Conservation (phyloP, 192 early-diverging fungal genomes). For the Paraglomus brasilianum region DNA sequence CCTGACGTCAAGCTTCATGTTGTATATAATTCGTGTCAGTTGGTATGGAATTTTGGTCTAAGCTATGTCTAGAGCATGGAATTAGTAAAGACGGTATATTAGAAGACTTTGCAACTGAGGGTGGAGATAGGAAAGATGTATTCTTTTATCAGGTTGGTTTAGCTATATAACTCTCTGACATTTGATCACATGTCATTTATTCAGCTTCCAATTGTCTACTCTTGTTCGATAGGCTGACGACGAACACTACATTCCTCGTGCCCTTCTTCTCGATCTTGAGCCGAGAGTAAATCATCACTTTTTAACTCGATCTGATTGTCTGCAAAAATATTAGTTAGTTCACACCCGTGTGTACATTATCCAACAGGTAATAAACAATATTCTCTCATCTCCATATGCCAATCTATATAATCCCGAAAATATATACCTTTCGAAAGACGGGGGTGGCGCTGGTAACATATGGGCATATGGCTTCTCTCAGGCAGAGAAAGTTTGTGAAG, state of each 20-base stretch:
- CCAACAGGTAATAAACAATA: slow-evolving; percentile 83
- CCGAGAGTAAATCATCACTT: slow-evolving; percentile 66
- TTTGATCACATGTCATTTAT: too few relatives aligned
- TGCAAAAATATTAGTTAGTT: neutral
- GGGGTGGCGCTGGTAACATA: slow-evolving; percentile 97
- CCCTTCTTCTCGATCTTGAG: slow-evolving; percentile 89
- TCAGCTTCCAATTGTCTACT: too few relatives aligned
- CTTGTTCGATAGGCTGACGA: slow-evolving; percentile 81
- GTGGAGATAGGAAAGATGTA: slow-evolving; percentile 93
- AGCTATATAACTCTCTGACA: too few relatives aligned
- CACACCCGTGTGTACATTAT: neutral
- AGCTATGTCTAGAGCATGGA: slow-evolving; percentile 93
- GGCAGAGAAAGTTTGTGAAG: slow-evolving; percentile 86
- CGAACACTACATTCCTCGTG: slow-evolving; percentile 96
- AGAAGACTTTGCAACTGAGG: slow-evolving; percentile 86
- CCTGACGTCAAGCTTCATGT: neutral
- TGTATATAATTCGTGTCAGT: slow-evolving; percentile 50
- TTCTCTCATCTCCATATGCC: slow-evolving; percentile 80
- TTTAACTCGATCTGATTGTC: neutral
- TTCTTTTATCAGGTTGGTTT: slow-evolving; percentile 97
- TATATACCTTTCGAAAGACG: slow-evolving; percentile 87
- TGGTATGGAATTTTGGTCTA: slow-evolving; percentile 93
- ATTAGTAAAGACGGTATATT: slow-evolving; percentile 93
- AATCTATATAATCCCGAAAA: slow-evolving; percentile 98
- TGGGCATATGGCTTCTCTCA: slow-evolving; percentile 90